Evolutionary conservation across 306 rosid species (phyloP).

Genomic region (Arachis stenosperma): DNA sequence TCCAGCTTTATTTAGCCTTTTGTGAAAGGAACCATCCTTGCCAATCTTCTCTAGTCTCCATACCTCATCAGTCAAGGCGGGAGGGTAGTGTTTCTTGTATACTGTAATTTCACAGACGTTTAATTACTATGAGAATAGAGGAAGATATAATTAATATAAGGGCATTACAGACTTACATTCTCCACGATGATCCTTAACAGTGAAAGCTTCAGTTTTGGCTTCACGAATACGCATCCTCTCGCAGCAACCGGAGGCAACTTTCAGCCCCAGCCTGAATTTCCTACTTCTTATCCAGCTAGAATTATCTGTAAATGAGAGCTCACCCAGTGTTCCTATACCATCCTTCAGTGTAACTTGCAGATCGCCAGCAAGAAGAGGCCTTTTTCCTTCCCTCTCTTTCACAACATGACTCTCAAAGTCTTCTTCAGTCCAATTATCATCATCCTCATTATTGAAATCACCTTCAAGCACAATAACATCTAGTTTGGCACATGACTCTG

Average conservation of each 20-base stretch:
- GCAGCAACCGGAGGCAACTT: slow-evolving; percentile 62
- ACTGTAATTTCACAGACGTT: slow-evolving; percentile 48
- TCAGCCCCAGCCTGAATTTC: slow-evolving; percentile 84
- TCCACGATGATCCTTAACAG: slow-evolving; percentile 93
- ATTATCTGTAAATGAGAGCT: slow-evolving; percentile 83
- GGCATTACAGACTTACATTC: slow-evolving; percentile 64
- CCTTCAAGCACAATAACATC: slow-evolving; percentile 86
- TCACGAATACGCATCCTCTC: slow-evolving; percentile 72
- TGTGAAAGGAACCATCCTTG: slow-evolving; percentile 91
- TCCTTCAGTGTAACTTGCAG: slow-evolving; percentile 71
- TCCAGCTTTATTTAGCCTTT: slow-evolving; percentile 74
- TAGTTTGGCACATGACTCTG: slow-evolving; percentile 63
- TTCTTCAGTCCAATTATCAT: slow-evolving; percentile 69
- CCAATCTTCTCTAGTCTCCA: slow-evolving; percentile 96
- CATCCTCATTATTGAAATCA: slow-evolving; percentile 85
- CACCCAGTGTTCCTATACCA: slow-evolving; percentile 83
- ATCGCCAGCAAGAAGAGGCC: slow-evolving; percentile 85
- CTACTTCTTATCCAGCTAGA: slow-evolving; percentile 95
- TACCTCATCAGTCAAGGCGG: slow-evolving; percentile 70
- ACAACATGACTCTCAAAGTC: slow-evolving; percentile 86
- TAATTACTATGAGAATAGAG: slow-evolving; percentile 18
- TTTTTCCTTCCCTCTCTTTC: slow-evolving; percentile 88
- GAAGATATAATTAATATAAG: slow-evolving; percentile 19
- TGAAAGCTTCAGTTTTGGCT: slow-evolving; percentile 88
- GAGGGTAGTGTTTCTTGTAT: slow-evolving; percentile 92